These are phyloP conservation scores for Pseudozyma sp. DNA, from an alignment of 1,284 basidiomycete genomes.

Conservation along the genomic window DNA sequence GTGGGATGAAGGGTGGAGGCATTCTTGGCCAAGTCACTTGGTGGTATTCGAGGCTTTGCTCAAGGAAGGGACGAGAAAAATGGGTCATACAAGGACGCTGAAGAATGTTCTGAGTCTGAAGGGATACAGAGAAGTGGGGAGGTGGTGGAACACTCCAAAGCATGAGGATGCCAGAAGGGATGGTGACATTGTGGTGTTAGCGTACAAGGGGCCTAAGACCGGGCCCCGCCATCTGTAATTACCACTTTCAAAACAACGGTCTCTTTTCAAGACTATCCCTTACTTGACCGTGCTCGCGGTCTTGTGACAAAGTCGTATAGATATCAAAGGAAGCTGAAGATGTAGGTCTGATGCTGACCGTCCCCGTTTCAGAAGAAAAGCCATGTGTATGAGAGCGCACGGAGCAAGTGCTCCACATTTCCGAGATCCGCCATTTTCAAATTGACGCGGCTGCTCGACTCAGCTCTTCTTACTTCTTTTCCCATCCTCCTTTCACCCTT, in stretches of 20 bases:
- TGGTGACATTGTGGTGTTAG: slow-evolving; percentile 82
- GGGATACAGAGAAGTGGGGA: slow-evolving; percentile 79
- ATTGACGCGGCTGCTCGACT: neutral
- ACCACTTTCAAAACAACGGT: too few species aligned
- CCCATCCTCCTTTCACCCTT: neutral
- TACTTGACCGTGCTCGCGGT: too few species aligned
- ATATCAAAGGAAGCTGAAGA: too few species aligned
- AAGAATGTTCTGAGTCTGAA: slow-evolving; percentile 72
- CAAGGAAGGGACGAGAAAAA: slow-evolving; percentile 46
- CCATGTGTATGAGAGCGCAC: neutral
- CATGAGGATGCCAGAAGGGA: slow-evolving; percentile 82
- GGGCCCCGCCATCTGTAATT: neutral
- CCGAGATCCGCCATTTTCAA: neutral
- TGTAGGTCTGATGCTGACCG: slow-evolving; percentile 8
- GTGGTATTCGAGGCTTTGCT: slow-evolving; percentile 83
- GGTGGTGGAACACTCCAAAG: slow-evolving; percentile 76
- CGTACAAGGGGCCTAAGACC: slow-evolving; percentile 49
- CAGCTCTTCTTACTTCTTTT: neutral
- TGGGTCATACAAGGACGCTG: slow-evolving; percentile 69
- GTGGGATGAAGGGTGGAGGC: slow-evolving; percentile 72
- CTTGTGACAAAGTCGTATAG: too few species aligned
- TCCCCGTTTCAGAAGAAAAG: neutral
- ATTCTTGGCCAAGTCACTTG: slow-evolving; percentile 83
- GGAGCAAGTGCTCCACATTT: neutral
- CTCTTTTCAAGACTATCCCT: too few species aligned